phyloP scores from a whole-genome alignment of 2,329 filamentous ascomycete species.

The Colletotrichum tropicicola region DNA sequence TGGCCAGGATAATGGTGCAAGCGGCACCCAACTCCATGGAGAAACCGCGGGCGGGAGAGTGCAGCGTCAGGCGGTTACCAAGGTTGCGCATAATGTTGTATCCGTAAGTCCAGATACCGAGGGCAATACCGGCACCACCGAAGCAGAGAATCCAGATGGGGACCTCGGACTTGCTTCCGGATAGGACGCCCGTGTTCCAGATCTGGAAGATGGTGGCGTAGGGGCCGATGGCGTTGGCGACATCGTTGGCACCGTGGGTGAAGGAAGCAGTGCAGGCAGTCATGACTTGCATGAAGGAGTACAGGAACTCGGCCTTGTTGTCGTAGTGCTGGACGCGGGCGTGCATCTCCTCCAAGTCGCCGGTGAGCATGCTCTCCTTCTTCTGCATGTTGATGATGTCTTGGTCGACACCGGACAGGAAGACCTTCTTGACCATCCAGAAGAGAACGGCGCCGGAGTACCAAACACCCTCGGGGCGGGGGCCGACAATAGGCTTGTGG shows the following conservation, averaged over 20 bases:
- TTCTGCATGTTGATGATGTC: constrained; percentile 42
- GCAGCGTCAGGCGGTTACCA: constrained; percentile 65
- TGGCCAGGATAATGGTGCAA: constrained; percentile 71
- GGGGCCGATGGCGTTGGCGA: constrained; percentile 70
- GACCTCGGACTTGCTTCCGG: constrained; percentile 54
- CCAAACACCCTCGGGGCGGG: constrained; percentile 47
- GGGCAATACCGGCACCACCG: constrained; percentile 44
- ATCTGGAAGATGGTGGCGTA: constrained; percentile 71
- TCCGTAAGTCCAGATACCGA: constrained; percentile 60
- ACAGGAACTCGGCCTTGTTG: constrained; percentile 69
- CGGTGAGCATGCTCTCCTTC: constrained; percentile 53
- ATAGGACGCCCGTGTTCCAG: constrained; percentile 59
- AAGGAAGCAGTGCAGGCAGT: constrained; percentile 71
- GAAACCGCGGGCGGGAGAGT: constrained; percentile 64
- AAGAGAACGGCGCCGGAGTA: constrained; percentile 46
- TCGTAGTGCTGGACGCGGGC: constrained; percentile 67
- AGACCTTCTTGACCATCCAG: constrained; percentile 48
- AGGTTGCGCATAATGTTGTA: constrained; percentile 68
- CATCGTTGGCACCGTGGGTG: constrained; percentile 73
- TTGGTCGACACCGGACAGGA: constrained; percentile 52
- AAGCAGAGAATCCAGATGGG: constrained; percentile 66
- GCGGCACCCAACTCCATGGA: constrained; percentile 60
- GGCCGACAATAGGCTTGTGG: constrained; percentile 40
- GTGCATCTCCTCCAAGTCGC: constrained; percentile 63
- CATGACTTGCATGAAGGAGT: constrained; percentile 67